Conservation (phyloP, 2,329 filamentous ascomycete genomes). For the Penicillium sclerotiorum region DNA sequence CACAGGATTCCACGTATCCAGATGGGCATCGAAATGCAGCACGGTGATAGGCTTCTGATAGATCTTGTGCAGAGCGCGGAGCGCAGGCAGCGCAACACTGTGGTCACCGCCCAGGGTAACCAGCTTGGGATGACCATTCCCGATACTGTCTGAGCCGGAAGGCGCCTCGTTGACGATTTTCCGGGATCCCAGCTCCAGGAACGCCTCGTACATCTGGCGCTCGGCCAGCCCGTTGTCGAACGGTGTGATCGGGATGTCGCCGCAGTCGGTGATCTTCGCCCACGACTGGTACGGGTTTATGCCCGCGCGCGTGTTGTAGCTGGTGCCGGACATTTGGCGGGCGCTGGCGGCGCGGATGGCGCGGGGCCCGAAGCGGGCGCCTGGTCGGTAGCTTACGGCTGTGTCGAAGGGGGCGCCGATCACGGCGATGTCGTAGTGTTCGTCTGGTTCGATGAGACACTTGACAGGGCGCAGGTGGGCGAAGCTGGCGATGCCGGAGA, state of each 20-base stretch:
- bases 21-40: slow-evolving; percentile 75
- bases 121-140: slow-evolving; percentile 53
- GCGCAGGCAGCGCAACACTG: slow-evolving; percentile 68
- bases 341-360: slow-evolving; percentile 83
- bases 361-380: slow-evolving; percentile 81
- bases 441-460: slow-evolving; percentile 67
- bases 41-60: slow-evolving; percentile 68
- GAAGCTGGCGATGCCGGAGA: slow-evolving; percentile 74
- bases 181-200: slow-evolving; percentile 65
- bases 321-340: slow-evolving; percentile 76
- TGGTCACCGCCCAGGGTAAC: slow-evolving; percentile 75
- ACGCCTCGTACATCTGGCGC: slow-evolving; percentile 81
- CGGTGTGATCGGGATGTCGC: slow-evolving; percentile 84
- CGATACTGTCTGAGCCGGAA: slow-evolving; percentile 35
- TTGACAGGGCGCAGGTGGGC: slow-evolving; percentile 70
- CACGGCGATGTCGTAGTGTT: slow-evolving; percentile 70
- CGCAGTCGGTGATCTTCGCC: slow-evolving; percentile 82
- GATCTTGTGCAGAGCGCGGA: slow-evolving; percentile 65
- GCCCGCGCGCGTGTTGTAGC: slow-evolving; percentile 78
- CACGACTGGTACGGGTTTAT: slow-evolving; percentile 83
- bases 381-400: slow-evolving; percentile 69
- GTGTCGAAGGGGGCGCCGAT: slow-evolving; percentile 76
- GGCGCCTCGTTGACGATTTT: slow-evolving; percentile 38
- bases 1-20: slow-evolving; percentile 82
- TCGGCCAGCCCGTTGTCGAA: slow-evolving; percentile 83